A percentile compares a stretch with the other conserved stretches of the same genome.
These are phyloP conservation scores for Botryotinia narcissicola DNA, from an alignment of 2,329 filamentous ascomycete genomes.

Conservation along the genomic window DNA sequence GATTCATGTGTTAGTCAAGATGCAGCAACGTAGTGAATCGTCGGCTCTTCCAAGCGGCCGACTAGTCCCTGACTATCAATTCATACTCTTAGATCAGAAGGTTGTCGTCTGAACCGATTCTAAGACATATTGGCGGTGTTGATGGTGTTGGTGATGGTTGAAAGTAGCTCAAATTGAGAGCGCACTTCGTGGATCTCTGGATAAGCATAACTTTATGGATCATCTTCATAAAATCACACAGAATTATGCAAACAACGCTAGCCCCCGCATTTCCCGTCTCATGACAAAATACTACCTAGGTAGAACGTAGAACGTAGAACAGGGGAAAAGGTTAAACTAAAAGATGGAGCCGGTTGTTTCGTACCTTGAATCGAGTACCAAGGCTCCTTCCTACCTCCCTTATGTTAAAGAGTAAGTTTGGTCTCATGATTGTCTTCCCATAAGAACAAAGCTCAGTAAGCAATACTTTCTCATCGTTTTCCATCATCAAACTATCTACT, in stretches of 20 bases:
- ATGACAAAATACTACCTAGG: constrained; percentile 8
- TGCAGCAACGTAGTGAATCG: not conserved
- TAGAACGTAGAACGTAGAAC: not conserved
- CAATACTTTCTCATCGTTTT: not conserved
- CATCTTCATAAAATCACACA: not conserved
- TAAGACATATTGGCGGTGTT: not conserved
- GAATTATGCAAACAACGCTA: constrained; percentile 2
- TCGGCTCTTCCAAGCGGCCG: not conserved
- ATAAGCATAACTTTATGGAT: not conserved
- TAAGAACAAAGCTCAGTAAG: not conserved
- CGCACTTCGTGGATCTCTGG: no score
- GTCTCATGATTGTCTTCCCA: not conserved
- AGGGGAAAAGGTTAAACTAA: not conserved
- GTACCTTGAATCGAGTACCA: not conserved
- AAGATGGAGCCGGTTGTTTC: not conserved
- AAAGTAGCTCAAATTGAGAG: not conserved
- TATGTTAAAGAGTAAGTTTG: not conserved
- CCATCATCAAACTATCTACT: not conserved
- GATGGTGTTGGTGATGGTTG: not conserved
- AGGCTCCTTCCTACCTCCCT: not conserved
- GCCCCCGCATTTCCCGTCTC: constrained; percentile 11
- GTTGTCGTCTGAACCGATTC: constrained; percentile 1
- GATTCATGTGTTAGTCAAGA: not conserved
- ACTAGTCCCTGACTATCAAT: not conserved
- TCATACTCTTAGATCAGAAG: not conserved